A percentile compares a stretch with the other conserved stretches of the same genome.
These are phyloP conservation scores for Candida dendrica DNA, from an alignment of 805 yeast species.

Conservation along the genomic window DNA sequence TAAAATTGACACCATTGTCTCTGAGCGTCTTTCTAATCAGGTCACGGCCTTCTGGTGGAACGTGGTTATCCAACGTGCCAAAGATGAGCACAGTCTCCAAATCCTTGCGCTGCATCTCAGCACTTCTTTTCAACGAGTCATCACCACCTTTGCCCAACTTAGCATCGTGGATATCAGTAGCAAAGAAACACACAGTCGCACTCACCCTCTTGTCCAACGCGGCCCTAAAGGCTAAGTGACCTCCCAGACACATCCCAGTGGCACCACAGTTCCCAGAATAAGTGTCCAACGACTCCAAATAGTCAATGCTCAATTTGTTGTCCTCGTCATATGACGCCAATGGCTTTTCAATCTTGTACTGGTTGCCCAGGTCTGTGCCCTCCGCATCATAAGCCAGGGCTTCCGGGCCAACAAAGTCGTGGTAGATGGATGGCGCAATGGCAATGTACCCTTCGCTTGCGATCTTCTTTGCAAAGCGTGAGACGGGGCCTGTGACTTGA, in stretches of 20 bases:
- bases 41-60: conserved; percentile 72
- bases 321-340: conserved; percentile 73
- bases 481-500: conserved; percentile 78
- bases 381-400: conserved; percentile 61
- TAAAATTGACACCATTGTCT: conserved; percentile 51
- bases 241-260: conserved; percentile 85
- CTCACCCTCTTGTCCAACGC: conserved; percentile 56
- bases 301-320: conserved; percentile 54
- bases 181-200: conserved; percentile 71
- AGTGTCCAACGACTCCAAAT: conserved; percentile 47
- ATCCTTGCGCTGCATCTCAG: conserved; percentile 42
- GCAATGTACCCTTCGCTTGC: conserved; percentile 77
- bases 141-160: conserved; percentile 60
- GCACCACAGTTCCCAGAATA: conserved; percentile 73
- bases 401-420: conserved; percentile 59
- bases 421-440: conserved; percentile 76
- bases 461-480: conserved; percentile 68
- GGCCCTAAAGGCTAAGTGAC: conserved; percentile 72
- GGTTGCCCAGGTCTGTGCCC: conserved; percentile 73
- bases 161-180: conserved; percentile 70
- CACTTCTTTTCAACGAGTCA: conserved; percentile 53
- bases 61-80: conserved; percentile 76
- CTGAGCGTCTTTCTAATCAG: conserved; percentile 56
- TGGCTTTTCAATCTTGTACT: conserved; percentile 59
- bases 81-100: conserved; percentile 61